Conservation (phyloP, 1,284 basidiomycete species). For the Ustilago cynodontis region DNA sequence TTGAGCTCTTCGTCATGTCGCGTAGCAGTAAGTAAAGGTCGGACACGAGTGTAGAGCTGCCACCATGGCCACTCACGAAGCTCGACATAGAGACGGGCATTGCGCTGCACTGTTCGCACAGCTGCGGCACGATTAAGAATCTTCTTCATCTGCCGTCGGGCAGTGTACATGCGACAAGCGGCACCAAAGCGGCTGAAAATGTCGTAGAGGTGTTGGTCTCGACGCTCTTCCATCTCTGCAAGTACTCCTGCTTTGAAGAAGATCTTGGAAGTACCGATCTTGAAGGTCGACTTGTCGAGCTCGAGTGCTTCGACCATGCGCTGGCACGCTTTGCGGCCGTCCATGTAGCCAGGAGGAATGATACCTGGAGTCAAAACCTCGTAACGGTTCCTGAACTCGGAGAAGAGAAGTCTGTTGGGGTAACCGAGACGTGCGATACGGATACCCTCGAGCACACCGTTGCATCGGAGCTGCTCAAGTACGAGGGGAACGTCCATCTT, state of each 20-base stretch:
- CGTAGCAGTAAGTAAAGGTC: slow-evolving; percentile 91
- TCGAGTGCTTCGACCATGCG: slow-evolving; percentile 93
- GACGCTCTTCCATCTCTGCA: slow-evolving; percentile 94
- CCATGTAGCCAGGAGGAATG: slow-evolving; percentile 94
- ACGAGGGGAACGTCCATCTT: slow-evolving; percentile 93
- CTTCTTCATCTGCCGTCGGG: slow-evolving; percentile 92
- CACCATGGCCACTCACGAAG: slow-evolving; percentile 99
- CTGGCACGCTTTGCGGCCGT: slow-evolving; percentile 91
- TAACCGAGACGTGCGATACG: slow-evolving; percentile 97
- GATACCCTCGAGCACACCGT: slow-evolving; percentile 98
- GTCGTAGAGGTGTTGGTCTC: slow-evolving; percentile 87
- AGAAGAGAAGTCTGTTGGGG: slow-evolving; percentile 94
- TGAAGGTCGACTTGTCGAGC: slow-evolving; percentile 85
- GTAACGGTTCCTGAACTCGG: slow-evolving; percentile 96
- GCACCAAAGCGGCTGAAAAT: slow-evolving; percentile 91
- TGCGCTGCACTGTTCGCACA: slow-evolving; percentile 90
- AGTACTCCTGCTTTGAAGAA: slow-evolving; percentile 99
- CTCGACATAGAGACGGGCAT: slow-evolving; percentile 85
- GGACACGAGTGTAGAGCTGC: slow-evolving; percentile 93
- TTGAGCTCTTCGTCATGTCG: slow-evolving; percentile 91
- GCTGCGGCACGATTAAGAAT: slow-evolving; percentile 92
- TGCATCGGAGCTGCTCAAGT: slow-evolving; percentile 95
- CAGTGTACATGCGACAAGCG: slow-evolving; percentile 84
- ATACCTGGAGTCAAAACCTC: slow-evolving; percentile 94
- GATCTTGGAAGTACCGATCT: slow-evolving; percentile 95